Base-by-base conservation (phyloP, 768 basidiomycete genomes). In the Amanita thiersii region DNA sequence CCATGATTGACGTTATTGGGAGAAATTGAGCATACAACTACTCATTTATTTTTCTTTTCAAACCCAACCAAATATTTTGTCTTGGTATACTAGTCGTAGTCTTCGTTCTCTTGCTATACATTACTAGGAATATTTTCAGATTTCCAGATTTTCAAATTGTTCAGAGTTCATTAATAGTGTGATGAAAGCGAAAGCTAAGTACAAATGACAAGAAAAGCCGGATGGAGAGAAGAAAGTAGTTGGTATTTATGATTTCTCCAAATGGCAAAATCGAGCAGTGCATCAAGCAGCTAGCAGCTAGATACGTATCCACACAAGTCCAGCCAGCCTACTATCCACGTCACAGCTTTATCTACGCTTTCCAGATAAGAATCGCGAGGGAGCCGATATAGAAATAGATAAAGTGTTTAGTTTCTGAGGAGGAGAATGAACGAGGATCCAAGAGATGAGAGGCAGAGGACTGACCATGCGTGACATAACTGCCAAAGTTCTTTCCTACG, bases 401-500 rank as follows among this genome's bases (percentile, higher is more conserved):
- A 68, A 98, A 98, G 60, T 96, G 86, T 63, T 92, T 93, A 50
- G 91, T 94, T 76, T 97, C 92, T 96, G 62, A 21, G 42, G 17
- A 44, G 24, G 46, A 51, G 33, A 30, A 46, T 20, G 32, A 47
- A 36, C 18, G 43, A 28, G 2, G 26, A 35, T n/a, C 24, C 39
- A 41, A 28, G 44, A 15, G 36, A 45, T 40, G 37, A 42, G 17
- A 50, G 42, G 47, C 45, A 40, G 11, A 24, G 20, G 15, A 63
- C 82, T 53, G 51, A 94, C 92, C 93, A 56, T 96, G 93, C 33
- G 93, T 96, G 31, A 97, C 93, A 59, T 93, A 97, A 66, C 87
- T 90, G 38, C 93, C 93, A 77, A 94, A 97, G 70, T 97, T 96
- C 73, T 94, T 97, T 47, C 94, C 94, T 38, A 94, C 94, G 50